Conservation (phyloP, 768 basidiomycete species). For the Grammothele lineata region DNA sequence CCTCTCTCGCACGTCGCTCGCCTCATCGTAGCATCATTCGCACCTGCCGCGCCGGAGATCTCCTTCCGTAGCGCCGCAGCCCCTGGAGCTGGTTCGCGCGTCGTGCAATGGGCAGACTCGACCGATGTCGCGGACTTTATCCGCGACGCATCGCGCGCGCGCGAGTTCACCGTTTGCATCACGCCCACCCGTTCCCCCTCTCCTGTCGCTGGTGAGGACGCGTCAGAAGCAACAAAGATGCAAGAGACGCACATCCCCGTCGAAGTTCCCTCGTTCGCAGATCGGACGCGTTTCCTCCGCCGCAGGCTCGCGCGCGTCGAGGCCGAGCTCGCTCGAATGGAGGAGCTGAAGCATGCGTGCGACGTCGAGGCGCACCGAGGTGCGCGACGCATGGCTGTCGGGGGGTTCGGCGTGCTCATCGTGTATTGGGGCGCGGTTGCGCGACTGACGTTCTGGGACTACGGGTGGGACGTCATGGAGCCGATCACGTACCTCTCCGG, state of each 20-base stretch:
- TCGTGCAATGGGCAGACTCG: constrained; percentile 54
- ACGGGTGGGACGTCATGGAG: constrained; percentile 65
- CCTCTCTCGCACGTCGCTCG: constrained; percentile 60
- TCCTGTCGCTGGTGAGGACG: constrained; percentile 1
- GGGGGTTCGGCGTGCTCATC: constrained; percentile 54
- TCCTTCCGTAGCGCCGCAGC: constrained; percentile 42
- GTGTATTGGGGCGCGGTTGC: constrained; percentile 64
- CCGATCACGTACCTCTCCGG: constrained; percentile 66
- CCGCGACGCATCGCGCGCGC: constrained; percentile 51
- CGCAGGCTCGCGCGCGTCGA: constrained; percentile 41
- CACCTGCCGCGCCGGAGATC: constrained; percentile 31
- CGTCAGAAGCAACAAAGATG: not conserved
- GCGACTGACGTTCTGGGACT: constrained; percentile 62
- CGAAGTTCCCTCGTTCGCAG: constrained; percentile 58
- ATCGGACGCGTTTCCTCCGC: constrained; percentile 56
- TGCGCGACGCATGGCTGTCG: constrained; percentile 51
- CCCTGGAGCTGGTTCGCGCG: constrained; percentile 13
- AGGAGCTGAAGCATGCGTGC: constrained; percentile 48
- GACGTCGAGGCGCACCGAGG: constrained; percentile 54
- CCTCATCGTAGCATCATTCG: constrained; percentile 46
- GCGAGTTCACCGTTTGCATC: constrained; percentile 49
- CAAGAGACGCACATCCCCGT: constrained; percentile 38
- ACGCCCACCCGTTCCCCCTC: not conserved
- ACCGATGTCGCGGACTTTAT: constrained; percentile 68
- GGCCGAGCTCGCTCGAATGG: constrained; percentile 44